Evolutionary conservation across 73 alveolate species (phyloP), one percentile per base, ranked within the genome.

Genomic region (Blepharisma stoltei): DNA sequence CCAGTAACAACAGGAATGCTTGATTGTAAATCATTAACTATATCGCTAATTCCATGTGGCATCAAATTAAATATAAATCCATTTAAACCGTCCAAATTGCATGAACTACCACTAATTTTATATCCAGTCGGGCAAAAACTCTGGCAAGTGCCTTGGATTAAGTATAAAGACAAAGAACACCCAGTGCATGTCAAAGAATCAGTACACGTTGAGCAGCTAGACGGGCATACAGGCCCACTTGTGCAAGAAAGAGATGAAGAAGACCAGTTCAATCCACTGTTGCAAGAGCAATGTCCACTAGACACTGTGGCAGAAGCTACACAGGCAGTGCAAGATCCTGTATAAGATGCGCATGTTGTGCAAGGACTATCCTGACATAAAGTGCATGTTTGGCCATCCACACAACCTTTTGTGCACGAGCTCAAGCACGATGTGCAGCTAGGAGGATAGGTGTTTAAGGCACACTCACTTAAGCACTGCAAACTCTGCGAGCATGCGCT

Each of bases 331-430:
- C 73, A 60, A 60, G 73, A 18, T 18, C 73, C 73, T 20, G 73
- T 18, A 60, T 14, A 60, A 60, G 5, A 1, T 14, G 38, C 2
- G 23, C 73, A 60, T 14, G 73, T 60, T 1, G 38, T 14, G 45
- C 73, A 60, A 14, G 14, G 38, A 8, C 23, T n/a, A 25, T 60
- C 46, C 11, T 14, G 45, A 25, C 73, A 60, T 14, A 60, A 38
- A 60, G 14, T 60, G 73, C 73, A 60, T 5, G 14, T 5, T 60
- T 14, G 14, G 5, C 23, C 73, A 25, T 60, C 2, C 14, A 60
- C 73, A 5, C 73, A 60, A 1, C 73, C 73, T 52, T 52, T 52
- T 60, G 73, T 60, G 73, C 41, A 32, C 41, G 41, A 32, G 41
- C 41, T 32, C 41, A 32, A 32, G 41, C 41, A 32, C 3, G 41